Evolutionary conservation across 2,329 filamentous ascomycete genomes (phyloP).

Genomic region (Cadophora sp.): DNA sequence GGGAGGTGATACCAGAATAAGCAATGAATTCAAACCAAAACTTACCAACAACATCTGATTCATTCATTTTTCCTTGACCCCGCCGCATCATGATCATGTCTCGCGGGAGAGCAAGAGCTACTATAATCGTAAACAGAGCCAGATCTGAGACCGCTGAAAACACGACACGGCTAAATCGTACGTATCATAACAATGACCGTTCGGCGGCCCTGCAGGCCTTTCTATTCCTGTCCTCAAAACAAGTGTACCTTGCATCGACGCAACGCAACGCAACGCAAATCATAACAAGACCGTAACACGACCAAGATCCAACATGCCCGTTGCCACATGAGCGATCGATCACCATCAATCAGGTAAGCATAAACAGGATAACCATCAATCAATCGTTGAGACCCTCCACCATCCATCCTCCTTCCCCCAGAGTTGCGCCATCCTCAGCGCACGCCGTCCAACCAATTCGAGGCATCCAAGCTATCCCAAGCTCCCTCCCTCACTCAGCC

Average conservation of each 20-base stretch:
- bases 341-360: constrained; percentile 9
- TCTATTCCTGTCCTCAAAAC: constrained; percentile 20
- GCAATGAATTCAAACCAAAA: constrained; percentile 30
- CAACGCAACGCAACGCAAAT: constrained; percentile 10
- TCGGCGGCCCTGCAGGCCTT: constrained; percentile 25
- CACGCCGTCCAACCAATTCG: neutral
- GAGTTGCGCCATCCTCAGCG: neutral
- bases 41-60: constrained; percentile 15
- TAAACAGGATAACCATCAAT: constrained; percentile 15
- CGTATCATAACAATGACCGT: constrained; percentile 27
- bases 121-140: constrained; percentile 27
- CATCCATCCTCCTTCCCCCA: neutral
- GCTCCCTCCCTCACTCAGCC: neutral
- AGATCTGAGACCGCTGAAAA: constrained; percentile 23
- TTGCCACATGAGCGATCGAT: constrained; percentile 8
- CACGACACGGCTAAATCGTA: constrained; percentile 3
- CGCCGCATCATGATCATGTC: constrained; percentile 2
- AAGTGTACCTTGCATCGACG: constrained; percentile 12
- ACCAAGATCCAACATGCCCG: constrained; percentile 10
- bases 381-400: neutral
- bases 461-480: neutral
- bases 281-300: constrained; percentile 14
- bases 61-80: neutral
- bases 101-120: constrained; percentile 6
- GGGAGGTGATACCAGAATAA: constrained; percentile 38